Conservation (phyloP, 192 early-diverging fungal genomes). For the Allomyces javanicus region DNA sequence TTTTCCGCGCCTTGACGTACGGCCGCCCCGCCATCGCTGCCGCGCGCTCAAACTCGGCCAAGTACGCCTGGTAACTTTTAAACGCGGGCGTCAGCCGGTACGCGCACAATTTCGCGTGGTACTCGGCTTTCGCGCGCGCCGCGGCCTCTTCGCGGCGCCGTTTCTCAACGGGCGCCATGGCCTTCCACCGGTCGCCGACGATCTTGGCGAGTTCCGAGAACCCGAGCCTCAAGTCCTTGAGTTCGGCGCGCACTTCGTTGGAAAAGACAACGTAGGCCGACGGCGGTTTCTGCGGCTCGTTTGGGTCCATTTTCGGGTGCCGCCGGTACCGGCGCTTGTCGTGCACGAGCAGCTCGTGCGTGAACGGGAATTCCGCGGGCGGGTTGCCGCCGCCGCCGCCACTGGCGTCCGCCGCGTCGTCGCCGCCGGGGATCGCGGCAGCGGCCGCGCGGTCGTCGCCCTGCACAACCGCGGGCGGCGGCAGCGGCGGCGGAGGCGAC, state of each 20-base stretch:
- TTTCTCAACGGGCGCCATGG: conserved; percentile 10
- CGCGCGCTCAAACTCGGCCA: not conserved
- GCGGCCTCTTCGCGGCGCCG: conserved; percentile 14
- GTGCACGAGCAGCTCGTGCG: too few relatives aligned
- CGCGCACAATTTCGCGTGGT: conserved; percentile 6
- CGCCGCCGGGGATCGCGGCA: too few relatives aligned
- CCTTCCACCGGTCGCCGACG: conserved; percentile 25
- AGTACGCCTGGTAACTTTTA: conserved; percentile 3
- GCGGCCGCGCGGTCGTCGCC: too few relatives aligned
- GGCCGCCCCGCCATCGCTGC: too few relatives aligned
- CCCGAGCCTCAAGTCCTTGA: conserved; percentile 13
- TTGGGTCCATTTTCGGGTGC: conserved; percentile 23
- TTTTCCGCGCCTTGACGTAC: too few relatives aligned
- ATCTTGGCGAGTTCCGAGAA: conserved; percentile 24
- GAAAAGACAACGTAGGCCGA: conserved; percentile 29
- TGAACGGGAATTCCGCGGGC: too few relatives aligned
- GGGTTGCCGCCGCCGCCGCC: too few relatives aligned
- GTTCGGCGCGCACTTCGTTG: conserved; percentile 19
- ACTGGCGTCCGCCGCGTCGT: too few relatives aligned
- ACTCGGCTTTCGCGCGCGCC: conserved; percentile 10
- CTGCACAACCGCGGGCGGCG: too few relatives aligned
- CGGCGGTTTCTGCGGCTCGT: conserved; percentile 21
- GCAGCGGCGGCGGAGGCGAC: too few relatives aligned
- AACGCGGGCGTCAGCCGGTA: conserved; percentile 18
- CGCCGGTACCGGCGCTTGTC: conserved; percentile 21